Evolutionary conservation across 2,329 filamentous ascomycete genomes (phyloP), one percentile per base, ranked within the genome.

Genomic region (Aschersonia sp.): DNA sequence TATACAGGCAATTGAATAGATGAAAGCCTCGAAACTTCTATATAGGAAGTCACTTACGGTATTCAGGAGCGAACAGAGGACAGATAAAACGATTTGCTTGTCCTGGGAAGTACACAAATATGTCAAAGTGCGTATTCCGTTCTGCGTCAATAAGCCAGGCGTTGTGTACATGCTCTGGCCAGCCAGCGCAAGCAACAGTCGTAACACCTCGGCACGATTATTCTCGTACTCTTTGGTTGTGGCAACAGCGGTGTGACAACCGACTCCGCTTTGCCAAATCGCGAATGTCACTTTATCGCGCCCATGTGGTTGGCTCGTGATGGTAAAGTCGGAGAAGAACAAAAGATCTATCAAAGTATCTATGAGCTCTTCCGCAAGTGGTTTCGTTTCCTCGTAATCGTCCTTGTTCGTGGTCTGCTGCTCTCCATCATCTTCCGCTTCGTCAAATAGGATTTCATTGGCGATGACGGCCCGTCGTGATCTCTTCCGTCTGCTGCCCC

Each of bases 191-290:
- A 98, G 72, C 41, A 98, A 74, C 49, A 98, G 70, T 29, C 90
- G 79, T 56, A 97, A 66, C 32, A 95, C 83, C 66, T 98, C 92
- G 54, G 84, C 88, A 50, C 92, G 79, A 64, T 95, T 95, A 67
- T 76, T 94, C 67, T 98, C 92, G 49, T 87, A 83, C 57, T 97
- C 89, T 62, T 87, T 94, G 46, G 83, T 95, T 4, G 88, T 90
- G 8, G 83, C 83, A 55, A 94, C 81, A 5, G 88, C 79, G 12
- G 84, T 86, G 63, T 95, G 94, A 70, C 90, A 97, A 11, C 92
- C 92, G 32, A 98, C 90, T 44, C 92, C 92, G 59, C 87, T 97
- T 67, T 95, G 88, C 92, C 92, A 98, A 61, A 98, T 97, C 47
- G 87, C 84, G 65, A 92, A 95, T 6, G 83, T 84, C 48, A 95